These are phyloP conservation scores for Trichoderma asperelloides DNA, from an alignment of 495 filamentous ascomycete genomes.

Conservation along the genomic window DNA sequence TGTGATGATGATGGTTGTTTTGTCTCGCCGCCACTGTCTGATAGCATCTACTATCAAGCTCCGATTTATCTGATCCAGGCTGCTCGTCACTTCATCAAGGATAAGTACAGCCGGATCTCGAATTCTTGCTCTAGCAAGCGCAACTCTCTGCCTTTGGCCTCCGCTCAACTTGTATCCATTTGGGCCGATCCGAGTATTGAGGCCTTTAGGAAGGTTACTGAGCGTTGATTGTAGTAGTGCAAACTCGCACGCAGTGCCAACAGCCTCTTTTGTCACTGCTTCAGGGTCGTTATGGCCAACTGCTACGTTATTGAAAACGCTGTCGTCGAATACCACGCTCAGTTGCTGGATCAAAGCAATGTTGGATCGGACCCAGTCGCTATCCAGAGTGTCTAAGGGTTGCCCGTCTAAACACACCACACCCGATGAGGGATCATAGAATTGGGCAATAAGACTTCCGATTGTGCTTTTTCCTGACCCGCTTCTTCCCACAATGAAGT, in stretches of 20 bases:
- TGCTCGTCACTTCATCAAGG: conserved; percentile 81
- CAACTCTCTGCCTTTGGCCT: conserved; percentile 71
- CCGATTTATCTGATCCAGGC: conserved; percentile 64
- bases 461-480: conserved; percentile 93
- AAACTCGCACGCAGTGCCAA: conserved; percentile 51
- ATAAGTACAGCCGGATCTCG: conserved; percentile 77
- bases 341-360: conserved; percentile 78
- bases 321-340: conserved; percentile 77
- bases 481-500: conserved; percentile 77
- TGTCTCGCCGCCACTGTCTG: conserved; percentile 61
- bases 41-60: conserved; percentile 62
- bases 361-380: conserved; percentile 68
- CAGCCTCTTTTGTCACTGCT: conserved; percentile 41
- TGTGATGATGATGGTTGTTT: conserved; percentile 86
- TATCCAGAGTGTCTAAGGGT: conserved; percentile 51
- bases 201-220: conserved; percentile 58
- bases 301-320: conserved; percentile 69
- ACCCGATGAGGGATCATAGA: conserved; percentile 61
- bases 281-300: conserved; percentile 52
- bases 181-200: conserved; percentile 64
- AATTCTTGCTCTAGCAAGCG: conserved; percentile 65
- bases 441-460: conserved; percentile 65
- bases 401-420: conserved; percentile 61
- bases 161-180: conserved; percentile 70
- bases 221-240: conserved; percentile 68